Evolutionary conservation across 1,284 basidiomycete genomes (phyloP).

Genomic region (Hypsizygus ulmarius): DNA sequence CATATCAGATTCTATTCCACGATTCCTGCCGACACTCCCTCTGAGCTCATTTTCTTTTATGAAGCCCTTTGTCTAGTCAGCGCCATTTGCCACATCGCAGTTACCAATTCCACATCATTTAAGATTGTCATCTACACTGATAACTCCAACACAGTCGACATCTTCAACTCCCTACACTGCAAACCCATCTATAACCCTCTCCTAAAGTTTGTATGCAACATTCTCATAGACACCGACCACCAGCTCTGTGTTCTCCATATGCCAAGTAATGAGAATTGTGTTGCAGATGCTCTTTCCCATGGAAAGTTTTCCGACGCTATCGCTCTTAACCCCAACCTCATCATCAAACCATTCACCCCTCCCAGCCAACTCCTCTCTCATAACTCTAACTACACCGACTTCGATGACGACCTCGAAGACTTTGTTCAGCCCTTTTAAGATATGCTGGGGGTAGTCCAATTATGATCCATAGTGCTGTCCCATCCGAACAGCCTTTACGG

Average conservation of each 20-base stretch:
- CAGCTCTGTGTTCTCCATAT: conserved; percentile 6
- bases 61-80: conserved; percentile 2
- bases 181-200: background rate
- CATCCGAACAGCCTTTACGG: background rate
- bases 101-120: background rate
- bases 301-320: background rate
- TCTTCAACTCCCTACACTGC: conserved; percentile 30
- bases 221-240: background rate
- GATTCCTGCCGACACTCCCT: conserved; percentile 3
- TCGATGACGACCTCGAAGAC: background rate
- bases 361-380: background rate
- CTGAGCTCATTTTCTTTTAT: conserved; percentile 1
- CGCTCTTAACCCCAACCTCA: background rate
- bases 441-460: conserved; percentile 2
- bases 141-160: conserved; percentile 32
- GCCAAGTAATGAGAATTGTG: background rate
- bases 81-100: background rate
- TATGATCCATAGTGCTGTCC: background rate
- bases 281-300: conserved; percentile 1
- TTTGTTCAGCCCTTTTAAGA: conserved; percentile 3
- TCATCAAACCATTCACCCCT: background rate
- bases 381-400: background rate
- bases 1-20: background rate
- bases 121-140: conserved; percentile 28
- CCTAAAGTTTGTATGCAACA: background rate